Conservation (phyloP, 192 early-diverging fungal species). For the Coemansia sp. region DNA sequence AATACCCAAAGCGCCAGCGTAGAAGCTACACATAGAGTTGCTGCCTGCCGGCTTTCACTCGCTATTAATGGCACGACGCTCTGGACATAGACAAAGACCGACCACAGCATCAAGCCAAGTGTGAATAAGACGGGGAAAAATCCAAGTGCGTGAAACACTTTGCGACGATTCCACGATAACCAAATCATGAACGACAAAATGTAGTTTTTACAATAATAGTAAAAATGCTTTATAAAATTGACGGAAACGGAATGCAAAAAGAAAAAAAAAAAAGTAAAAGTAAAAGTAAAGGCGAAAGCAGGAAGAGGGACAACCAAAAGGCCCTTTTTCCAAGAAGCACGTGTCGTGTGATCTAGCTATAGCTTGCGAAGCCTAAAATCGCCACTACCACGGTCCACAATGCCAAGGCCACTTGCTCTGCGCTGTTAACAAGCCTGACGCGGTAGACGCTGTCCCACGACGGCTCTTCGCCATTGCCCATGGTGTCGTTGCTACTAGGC, state of each 20-base stretch:
- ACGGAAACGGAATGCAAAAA: background rate
- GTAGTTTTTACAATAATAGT: background rate
- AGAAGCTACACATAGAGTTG: background rate
- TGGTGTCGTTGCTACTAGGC: background rate
- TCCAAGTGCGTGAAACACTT: constrained; percentile 36
- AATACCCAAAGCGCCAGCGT: constrained; percentile 8
- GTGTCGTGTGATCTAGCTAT: background rate
- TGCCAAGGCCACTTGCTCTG: background rate
- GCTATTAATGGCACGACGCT: constrained; percentile 28
- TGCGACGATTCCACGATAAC: constrained; percentile 30
- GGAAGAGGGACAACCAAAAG: no score
- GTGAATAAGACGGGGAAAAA: constrained; percentile 44
- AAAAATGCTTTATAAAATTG: background rate
- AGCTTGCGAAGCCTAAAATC: background rate
- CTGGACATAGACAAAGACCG: constrained; percentile 12
- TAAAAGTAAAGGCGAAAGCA: no score
- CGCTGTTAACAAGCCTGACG: constrained; percentile 24
- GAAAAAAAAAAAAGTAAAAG: constrained; percentile 1
- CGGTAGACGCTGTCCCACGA: constrained; percentile 18
- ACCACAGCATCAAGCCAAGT: constrained; percentile 46
- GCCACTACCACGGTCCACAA: background rate
- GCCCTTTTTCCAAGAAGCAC: background rate
- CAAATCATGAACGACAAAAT: background rate
- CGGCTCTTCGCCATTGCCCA: background rate
- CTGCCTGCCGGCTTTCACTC: background rate